Conservation (phyloP, 139 green algal genomes). For the Astrephomene gubernaculifera region DNA sequence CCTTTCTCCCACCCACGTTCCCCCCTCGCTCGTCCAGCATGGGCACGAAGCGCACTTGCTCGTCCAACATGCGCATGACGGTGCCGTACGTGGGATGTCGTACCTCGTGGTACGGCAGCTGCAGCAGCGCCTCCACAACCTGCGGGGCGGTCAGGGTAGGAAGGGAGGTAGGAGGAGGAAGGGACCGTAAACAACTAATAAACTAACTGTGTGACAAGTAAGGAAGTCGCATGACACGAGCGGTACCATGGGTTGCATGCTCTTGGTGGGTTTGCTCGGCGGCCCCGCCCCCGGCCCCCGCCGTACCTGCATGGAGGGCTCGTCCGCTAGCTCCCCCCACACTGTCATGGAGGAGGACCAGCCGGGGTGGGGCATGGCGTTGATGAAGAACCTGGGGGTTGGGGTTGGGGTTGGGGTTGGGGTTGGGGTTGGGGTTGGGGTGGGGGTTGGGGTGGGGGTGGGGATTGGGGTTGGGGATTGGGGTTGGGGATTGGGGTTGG, state of each 20-base stretch:
- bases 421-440: not conserved
- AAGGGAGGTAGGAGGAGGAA: no score
- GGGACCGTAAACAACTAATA: no score
- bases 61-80: conserved; percentile 46
- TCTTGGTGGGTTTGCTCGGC: no score
- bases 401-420: not conserved
- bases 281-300: no score
- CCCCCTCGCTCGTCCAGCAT: no score
- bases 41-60: conserved; percentile 26
- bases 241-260: no score
- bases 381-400: conserved; percentile 48
- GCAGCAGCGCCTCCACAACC: conserved; percentile 45
- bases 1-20: not conserved
- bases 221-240: no score
- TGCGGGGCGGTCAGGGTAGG: no score
- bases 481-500: no score
- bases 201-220: no score
- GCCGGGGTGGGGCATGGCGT: conserved; percentile 34
- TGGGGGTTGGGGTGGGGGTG: no score
- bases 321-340: conserved; percentile 4
- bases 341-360: conserved; percentile 48
- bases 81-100: conserved; percentile 47
- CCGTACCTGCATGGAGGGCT: conserved; percentile 21
- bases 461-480: no score
- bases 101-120: conserved; percentile 40